Evolutionary conservation across 306 rosid species (phyloP).

Genomic region (Vachellia pachyceras): DNA sequence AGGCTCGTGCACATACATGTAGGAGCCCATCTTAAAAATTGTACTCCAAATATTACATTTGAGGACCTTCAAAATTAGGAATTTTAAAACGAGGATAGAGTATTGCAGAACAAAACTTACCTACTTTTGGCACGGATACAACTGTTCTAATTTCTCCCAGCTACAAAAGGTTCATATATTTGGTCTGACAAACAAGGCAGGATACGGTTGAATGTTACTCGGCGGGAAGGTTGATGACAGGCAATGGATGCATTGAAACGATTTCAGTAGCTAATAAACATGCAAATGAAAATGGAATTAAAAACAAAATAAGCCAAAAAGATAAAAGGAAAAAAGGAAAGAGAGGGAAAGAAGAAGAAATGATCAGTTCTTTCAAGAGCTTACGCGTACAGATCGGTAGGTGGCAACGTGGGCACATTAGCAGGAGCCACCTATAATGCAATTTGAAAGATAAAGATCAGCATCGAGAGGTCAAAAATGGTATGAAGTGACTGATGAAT

Average conservation of each 20-base stretch:
- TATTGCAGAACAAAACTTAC: slow-evolving; percentile 9
- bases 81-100: not conserved
- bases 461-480: not conserved
- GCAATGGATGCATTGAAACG: slow-evolving; percentile 3
- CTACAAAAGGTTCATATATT: not conserved
- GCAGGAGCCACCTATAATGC: slow-evolving; percentile 54
- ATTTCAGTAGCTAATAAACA: not conserved
- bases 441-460: slow-evolving; percentile 27
- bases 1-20: not conserved
- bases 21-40: slow-evolving; percentile 1
- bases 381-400: slow-evolving; percentile 35
- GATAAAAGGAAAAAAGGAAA: not conserved
- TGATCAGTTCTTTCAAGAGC: slow-evolving; percentile 26
- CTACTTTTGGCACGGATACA: not conserved
- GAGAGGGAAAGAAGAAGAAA: not conserved
- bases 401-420: slow-evolving; percentile 2
- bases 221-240: not conserved
- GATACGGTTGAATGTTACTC: not conserved
- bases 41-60: slow-evolving; percentile 12
- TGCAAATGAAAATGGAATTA: not conserved
- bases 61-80: not conserved
- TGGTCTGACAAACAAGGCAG: not conserved
- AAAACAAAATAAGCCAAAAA: not conserved
- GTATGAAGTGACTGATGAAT: slow-evolving; percentile 7
- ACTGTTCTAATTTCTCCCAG: slow-evolving; percentile 6